phyloP scores from a whole-genome alignment of 768 basidiomycete species.

The Symmetrospora coprosmae region DNA sequence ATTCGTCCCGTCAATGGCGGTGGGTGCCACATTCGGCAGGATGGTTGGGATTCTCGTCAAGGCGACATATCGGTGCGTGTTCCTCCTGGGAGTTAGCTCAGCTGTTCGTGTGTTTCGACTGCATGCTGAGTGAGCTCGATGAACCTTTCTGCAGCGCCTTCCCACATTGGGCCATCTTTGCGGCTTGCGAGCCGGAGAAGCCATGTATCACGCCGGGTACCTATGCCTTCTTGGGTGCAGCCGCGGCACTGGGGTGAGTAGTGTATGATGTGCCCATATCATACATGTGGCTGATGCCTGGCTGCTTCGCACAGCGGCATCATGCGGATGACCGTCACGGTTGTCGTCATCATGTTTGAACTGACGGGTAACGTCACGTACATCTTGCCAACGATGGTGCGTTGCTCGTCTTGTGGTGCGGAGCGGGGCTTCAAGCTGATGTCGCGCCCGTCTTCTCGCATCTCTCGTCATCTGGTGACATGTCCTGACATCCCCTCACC shows the following conservation, averaged over 20 bases:
- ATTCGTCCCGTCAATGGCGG: conserved; percentile 97
- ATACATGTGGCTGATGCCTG: neutral
- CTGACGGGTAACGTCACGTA: conserved; percentile 93
- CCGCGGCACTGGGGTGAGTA: conserved; percentile 73
- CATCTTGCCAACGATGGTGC: conserved; percentile 91
- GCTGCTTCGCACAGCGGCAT: conserved; percentile 54
- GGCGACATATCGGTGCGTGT: conserved; percentile 61
- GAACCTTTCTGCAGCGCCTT: conserved; percentile 47
- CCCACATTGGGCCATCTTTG: conserved; percentile 71
- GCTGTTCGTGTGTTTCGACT: no score
- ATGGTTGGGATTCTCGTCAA: conserved; percentile 96
- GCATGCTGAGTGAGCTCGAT: no score
- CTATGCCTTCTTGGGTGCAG: conserved; percentile 92
- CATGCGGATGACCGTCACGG: conserved; percentile 91
- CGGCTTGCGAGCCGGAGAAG: conserved; percentile 73
- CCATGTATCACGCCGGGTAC: conserved; percentile 98
- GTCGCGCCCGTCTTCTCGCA: neutral
- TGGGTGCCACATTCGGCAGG: conserved; percentile 89
- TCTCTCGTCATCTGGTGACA: no score
- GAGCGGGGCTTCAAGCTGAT: neutral
- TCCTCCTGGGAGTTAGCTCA: neutral
- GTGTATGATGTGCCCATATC: neutral
- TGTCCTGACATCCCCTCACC: no score
- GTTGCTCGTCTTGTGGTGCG: conserved; percentile 25
- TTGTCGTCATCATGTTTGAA: conserved; percentile 99